Base-by-base conservation (phyloP, 768 basidiomycete genomes). In the Pleurotus giganteus region DNA sequence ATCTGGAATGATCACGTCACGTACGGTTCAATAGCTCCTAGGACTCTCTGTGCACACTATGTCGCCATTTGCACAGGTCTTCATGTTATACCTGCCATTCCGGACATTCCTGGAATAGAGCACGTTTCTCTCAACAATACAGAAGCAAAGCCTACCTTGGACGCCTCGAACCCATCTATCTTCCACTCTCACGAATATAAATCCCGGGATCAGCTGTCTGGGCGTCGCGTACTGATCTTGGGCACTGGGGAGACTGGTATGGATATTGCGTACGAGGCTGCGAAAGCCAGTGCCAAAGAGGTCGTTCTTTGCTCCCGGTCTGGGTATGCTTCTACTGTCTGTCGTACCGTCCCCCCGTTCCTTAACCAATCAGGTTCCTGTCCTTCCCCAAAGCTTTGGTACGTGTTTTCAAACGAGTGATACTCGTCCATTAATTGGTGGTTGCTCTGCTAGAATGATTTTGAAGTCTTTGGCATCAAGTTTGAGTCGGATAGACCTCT, bases 181-280 rank as follows among this genome's bases (percentile, higher is more conserved):
- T 72, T 79, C 50, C 84, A 86, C 62, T 84, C 82, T 2, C 65
- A 67, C 4, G 61, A 74, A 31, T 84, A 85, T 69, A 84, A 84
- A 60, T 60, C 63, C 4, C 73, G 77, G 12, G 59, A 65, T 0
- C 77, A 82, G 58, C 67, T 84, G 8, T 42, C 57, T 12, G 75
- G 73, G 23, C 73, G 75, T 58, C 70, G 72, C 21, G 75, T 86
- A 19, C 70, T 85, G 69, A 73, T 86, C 21, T 70, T 85, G 15
- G 84, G 84, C 0, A 79, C 76, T 8, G 84, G 84, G 2, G 84
- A 86, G 64, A 86, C 84, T 4, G 82, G 82, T 2, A 80, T 83
- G 79, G 84, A 86, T 58, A 64, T 86, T 15, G 80, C 75, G 27
- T 77, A 77, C 55, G 76, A 76, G 57, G 66, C 74, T 50, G 74